Conservation (phyloP, 225 moss, liverwort and hornwort genomes). For the Sphagnum tenellum region DNA sequence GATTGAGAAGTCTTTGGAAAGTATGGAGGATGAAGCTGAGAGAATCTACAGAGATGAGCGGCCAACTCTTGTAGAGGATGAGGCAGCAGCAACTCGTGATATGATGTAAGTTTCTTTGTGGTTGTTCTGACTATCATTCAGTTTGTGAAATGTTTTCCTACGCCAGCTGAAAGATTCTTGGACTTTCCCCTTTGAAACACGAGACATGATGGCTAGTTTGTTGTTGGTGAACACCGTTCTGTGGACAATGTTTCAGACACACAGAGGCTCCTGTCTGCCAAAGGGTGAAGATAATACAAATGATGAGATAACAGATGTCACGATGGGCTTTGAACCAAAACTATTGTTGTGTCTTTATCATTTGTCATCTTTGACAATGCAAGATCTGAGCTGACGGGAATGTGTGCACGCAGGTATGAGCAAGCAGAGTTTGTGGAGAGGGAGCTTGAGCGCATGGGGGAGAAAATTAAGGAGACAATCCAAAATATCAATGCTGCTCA, state of each 20-base stretch:
- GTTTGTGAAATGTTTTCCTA: no score
- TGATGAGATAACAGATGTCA: no score
- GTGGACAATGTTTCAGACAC: no score
- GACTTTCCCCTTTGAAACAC: no score
- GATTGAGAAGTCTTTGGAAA: conserved; percentile 83
- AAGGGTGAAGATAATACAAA: no score
- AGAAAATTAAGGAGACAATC: conserved; percentile 78
- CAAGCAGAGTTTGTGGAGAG: conserved; percentile 95
- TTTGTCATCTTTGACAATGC: background rate
- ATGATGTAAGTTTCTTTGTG: conserved; percentile 45
- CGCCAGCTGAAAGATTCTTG: no score
- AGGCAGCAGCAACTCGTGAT: conserved; percentile 86
- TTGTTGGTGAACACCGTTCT: no score
- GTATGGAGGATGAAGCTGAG: conserved; percentile 88
- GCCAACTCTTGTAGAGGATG: conserved; percentile 74
- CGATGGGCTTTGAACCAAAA: no score
- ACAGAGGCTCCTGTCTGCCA: no score
- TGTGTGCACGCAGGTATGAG: conserved; percentile 46
- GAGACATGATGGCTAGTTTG: no score
- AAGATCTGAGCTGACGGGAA: background rate
- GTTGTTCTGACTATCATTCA: no score
- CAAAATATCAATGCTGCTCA: conserved; percentile 78
- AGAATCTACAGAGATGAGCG: conserved; percentile 72
- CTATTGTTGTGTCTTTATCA: background rate
- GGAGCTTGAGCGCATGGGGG: conserved; percentile 78